Evolutionary conservation across 2,329 filamentous ascomycete species (phyloP), one percentile per base, ranked within the genome.

Genomic region (Cytospora chrysosperma): DNA sequence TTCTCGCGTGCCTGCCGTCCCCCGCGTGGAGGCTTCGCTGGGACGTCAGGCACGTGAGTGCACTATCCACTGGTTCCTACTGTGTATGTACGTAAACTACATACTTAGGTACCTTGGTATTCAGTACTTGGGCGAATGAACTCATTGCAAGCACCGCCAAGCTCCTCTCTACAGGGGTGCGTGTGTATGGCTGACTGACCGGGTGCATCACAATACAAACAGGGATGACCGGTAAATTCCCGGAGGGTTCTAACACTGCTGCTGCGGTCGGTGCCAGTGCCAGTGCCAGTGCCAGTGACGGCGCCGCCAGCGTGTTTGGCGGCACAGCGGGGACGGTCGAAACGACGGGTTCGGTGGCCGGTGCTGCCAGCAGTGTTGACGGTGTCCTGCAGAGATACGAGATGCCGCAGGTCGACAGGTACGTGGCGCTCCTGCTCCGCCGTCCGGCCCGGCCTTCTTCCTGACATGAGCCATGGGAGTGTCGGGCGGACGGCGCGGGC

Each of bases 321-420:
- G 24, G 58, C 43, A 24, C 34, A 10, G 37, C 50, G 27, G 54
- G 15, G 51, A 30, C 34, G 10, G 19, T 37, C 8, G 40, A 61
- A 27, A 55, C n/a, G 21, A 24, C 58, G 50, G 54, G 9, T 24
- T 9, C n/a, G 8, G n/a, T 21, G 21, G n/a, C 43, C 43, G 43
- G 43, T 12, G n/a, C 2, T 4, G 21, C n/a, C n/a, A 8, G n/a
- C 1, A 13, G 43, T 47, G n/a, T 9, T 12, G 43, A 47, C 24
- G 43, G 19, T 47, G n/a, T 30, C 28, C n/a, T 47, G n/a, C 28
- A 34, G 37, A 55, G 28, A 19, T 50, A 30, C 7, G 24, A 51
- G 26, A 32, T 47, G 51, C 51, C 58, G 30, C 32, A 37, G 15
- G 58, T 61, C 34, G 58, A 61, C 37, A 61, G 58, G 58, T 61